phyloP scores from a whole-genome alignment of 495 filamentous ascomycete species.

The Penicillium paxilli region DNA sequence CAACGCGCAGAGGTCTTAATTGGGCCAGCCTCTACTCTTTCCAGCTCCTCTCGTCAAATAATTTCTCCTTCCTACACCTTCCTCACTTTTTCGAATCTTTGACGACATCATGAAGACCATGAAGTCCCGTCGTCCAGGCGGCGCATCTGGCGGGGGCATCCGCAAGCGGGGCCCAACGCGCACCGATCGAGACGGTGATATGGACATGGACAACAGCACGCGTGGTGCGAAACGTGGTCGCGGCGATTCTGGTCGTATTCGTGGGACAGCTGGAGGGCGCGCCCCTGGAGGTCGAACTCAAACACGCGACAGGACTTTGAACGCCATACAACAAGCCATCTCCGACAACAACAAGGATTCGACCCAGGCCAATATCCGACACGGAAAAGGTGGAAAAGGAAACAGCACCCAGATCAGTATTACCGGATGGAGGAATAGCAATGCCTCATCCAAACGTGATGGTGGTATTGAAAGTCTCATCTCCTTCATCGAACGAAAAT shows the following conservation, averaged over 20 bases:
- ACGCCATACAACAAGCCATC: conserved; percentile 45
- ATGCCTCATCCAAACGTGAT: conserved; percentile 65
- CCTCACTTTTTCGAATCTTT: not conserved
- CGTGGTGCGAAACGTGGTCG: conserved; percentile 23
- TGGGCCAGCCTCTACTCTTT: not conserved
- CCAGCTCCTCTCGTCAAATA: not conserved
- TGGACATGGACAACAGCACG: conserved; percentile 66
- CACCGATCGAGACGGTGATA: conserved; percentile 78
- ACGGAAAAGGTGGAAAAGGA: conserved; percentile 20
- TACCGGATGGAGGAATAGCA: conserved; percentile 74
- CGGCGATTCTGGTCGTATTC: conserved; percentile 4
- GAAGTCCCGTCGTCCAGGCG: conserved; percentile 33
- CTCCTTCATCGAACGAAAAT: conserved; percentile 71
- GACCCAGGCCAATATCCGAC: conserved; percentile 43
- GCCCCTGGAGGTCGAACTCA: conserved; percentile 21
- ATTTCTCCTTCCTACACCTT: conserved; percentile 1
- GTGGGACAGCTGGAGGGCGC: conserved; percentile 15
- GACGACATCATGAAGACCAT: conserved; percentile 35
- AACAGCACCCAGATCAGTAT: conserved; percentile 52
- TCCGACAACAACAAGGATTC: conserved; percentile 30
- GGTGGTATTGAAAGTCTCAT: conserved; percentile 71
- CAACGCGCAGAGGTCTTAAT: not conserved
- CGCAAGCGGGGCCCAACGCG: conserved; percentile 62
- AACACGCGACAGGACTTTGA: conserved; percentile 29
- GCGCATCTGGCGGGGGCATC: conserved; percentile 62